Conservation (phyloP, 2,329 filamentous ascomycete species). For the Penicillium sp. region DNA sequence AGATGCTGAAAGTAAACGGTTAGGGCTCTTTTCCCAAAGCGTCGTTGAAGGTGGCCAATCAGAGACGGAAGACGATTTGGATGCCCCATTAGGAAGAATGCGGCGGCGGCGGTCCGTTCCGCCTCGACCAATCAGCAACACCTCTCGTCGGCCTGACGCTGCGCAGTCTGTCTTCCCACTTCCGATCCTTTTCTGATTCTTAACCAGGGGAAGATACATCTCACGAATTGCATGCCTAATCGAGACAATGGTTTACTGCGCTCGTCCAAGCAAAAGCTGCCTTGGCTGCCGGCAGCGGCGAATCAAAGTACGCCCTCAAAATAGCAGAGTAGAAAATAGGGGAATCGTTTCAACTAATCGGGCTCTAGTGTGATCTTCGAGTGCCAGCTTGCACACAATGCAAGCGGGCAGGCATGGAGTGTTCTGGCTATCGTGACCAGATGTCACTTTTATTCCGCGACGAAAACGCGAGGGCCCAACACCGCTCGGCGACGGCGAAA, state of each 20-base stretch:
- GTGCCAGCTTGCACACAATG: constrained; percentile 30
- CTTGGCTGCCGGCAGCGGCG: constrained; percentile 23
- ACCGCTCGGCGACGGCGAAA: constrained; percentile 20
- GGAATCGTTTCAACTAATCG: neutral
- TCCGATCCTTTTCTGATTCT: neutral
- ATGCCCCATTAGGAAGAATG: neutral
- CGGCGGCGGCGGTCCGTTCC: neutral
- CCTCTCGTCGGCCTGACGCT: too few relatives aligned
- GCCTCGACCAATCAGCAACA: too few relatives aligned
- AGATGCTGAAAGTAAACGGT: neutral
- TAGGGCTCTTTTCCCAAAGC: neutral
- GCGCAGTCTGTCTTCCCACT: neutral
- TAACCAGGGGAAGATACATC: neutral
- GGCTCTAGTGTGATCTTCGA: constrained; percentile 26
- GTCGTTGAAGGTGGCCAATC: neutral
- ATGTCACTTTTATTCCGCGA: constrained; percentile 25
- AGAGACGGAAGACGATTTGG: neutral
- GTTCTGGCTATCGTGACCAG: constrained; percentile 29
- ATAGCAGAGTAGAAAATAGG: neutral
- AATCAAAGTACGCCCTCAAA: constrained; percentile 21
- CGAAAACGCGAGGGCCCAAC: constrained; percentile 25
- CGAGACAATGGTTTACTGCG: constrained; percentile 23
- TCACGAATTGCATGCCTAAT: constrained; percentile 18
- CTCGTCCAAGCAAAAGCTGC: constrained; percentile 24
- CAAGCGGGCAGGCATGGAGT: constrained; percentile 25